These are phyloP conservation scores for Globisporangium solare DNA, from an alignment of 352 stramenopile genomes.

Conservation along the genomic window DNA sequence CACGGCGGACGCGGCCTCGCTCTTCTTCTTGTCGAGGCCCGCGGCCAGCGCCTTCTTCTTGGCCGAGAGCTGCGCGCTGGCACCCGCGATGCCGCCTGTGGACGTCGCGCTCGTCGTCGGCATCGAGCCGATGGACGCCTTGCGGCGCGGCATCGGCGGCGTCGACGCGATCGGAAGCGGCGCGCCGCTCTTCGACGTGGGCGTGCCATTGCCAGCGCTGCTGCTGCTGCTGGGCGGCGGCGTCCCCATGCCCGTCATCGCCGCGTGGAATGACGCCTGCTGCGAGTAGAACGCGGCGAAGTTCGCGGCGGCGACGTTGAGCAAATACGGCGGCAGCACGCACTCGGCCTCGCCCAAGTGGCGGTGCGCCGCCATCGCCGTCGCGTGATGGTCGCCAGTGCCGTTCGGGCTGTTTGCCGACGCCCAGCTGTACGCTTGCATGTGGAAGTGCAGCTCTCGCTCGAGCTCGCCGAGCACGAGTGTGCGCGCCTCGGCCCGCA, in stretches of 20 bases:
- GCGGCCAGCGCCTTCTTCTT: too few species aligned
- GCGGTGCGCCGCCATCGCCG: constrained; percentile 1
- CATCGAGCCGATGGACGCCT: background rate
- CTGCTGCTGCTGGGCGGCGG: too few species aligned
- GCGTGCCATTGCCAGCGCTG: background rate
- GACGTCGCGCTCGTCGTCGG: too few species aligned
- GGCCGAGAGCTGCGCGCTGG: too few species aligned
- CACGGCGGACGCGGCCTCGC: too few species aligned
- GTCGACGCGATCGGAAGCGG: constrained; percentile 1
- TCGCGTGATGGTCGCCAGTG: background rate
- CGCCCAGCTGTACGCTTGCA: constrained; percentile 67
- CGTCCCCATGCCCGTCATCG: constrained; percentile 12
- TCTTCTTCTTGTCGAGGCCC: too few species aligned
- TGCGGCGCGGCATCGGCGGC: constrained; percentile 1
- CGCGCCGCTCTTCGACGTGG: background rate
- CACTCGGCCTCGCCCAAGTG: constrained; percentile 8
- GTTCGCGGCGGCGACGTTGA: constrained; percentile 49
- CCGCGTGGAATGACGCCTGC: constrained; percentile 33
- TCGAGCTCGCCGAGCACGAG: constrained; percentile 69
- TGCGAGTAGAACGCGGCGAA: constrained; percentile 60
- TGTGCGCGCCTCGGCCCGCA: constrained; percentile 57
- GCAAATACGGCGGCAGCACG: constrained; percentile 47
- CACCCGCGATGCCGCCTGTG: too few species aligned
- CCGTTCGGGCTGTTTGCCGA: constrained; percentile 22
- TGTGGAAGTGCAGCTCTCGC: constrained; percentile 63